A percentile compares a stretch with the other conserved stretches of the same genome.
Conservation (phyloP, 73 alveolate genomes). For the Durusdinium trenchii region DNA sequence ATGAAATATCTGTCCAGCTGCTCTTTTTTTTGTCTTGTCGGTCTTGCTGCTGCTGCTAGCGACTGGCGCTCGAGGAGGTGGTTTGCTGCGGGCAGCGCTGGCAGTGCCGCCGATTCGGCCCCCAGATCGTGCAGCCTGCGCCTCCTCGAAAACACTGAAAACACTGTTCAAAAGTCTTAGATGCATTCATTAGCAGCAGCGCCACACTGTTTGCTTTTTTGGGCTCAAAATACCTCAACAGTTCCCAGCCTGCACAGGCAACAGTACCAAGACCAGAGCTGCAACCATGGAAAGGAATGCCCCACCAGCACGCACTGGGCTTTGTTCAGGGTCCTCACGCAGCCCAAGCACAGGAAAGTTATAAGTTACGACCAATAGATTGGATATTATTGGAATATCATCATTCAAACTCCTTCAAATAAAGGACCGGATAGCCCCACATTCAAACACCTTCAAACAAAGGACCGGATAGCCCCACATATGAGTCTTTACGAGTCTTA, state of each 20-base stretch:
- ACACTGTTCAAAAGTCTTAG: neutral
- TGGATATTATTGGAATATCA: too few relatives aligned
- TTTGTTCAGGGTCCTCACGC: constrained; percentile 3
- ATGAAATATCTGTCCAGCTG: neutral
- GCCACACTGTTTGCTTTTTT: neutral
- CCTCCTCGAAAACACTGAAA: neutral
- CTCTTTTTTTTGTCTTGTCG: neutral
- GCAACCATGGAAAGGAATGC: constrained; percentile 74
- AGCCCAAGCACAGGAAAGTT: too few relatives aligned
- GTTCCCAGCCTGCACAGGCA: constrained; percentile 36
- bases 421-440: too few relatives aligned
- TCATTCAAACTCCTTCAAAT: too few relatives aligned
- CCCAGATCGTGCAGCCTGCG: constrained; percentile 75
- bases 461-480: too few relatives aligned
- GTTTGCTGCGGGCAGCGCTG: constrained; percentile 26
- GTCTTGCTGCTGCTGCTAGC: constrained; percentile 65
- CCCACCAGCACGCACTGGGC: constrained; percentile 67
- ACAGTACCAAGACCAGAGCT: constrained; percentile 43
- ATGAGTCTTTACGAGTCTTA: too few relatives aligned
- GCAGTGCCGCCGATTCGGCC: constrained; percentile 93
- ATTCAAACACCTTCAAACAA: too few relatives aligned
- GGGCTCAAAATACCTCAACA: neutral
- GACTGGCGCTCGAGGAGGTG: constrained; percentile 64
- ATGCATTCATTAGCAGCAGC: neutral
- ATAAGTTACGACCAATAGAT: too few relatives aligned